Evolutionary conservation across 805 yeast genomes (phyloP), one percentile per base, ranked within the genome.

Genomic region (Wickerhamomyces bisporus): DNA sequence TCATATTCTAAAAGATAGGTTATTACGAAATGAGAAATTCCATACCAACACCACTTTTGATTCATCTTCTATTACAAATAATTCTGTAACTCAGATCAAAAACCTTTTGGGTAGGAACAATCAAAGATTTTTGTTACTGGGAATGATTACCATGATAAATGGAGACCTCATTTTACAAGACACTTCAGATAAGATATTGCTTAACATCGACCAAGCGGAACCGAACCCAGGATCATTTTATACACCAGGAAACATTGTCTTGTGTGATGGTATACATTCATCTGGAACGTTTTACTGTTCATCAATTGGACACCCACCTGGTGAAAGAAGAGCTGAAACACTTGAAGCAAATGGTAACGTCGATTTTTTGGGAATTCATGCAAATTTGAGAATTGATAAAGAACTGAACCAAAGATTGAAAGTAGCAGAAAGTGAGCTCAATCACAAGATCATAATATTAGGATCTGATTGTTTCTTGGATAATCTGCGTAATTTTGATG

Each of bases 71-170:
- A 0, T 58, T 66, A 1, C 54, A 12, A 15, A 36, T 19, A 49
- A 41, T 36, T 45, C 71, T 4, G 65, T 91, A 32, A 85, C 95
- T 0, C 68, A 77, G 28, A 79, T 93, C 38, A 89, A 89, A 52
- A 89, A 89, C 57, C 64, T 93, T 41, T 58, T 93, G 21, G 99
- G 98, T 23, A 66, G 96, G 38, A 84, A 83, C 50, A 91, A 91
- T 5, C 68, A 75, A 37, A 70, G 76, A 40, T 93, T 93, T 54
- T 64, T 84, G 7, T 55, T 93, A 3, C 77, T 89, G 51, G 99
- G 98, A 0, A 64, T 88, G 40, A 59, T 93, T 10, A 68, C 80
- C 3, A 68, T 70, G 41, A 78, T 79, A 38, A 65, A 75, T 10
- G 95, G 91, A 1, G 65, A 71, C n/a, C 82, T 77, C 75, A 75